Conservation (phyloP, 2,329 filamentous ascomycete genomes). For the Fusarium musae region DNA sequence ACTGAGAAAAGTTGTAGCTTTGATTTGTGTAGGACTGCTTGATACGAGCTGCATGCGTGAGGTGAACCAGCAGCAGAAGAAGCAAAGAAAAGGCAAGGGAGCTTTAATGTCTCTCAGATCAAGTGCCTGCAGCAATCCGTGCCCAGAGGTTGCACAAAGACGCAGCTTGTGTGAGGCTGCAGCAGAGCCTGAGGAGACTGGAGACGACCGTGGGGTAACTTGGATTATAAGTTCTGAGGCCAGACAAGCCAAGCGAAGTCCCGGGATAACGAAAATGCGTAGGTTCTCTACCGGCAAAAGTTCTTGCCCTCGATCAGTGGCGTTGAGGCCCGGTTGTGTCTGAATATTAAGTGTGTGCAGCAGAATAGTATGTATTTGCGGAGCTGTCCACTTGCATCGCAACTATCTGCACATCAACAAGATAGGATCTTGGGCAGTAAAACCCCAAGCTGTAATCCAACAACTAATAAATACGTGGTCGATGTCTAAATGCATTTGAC, state of each 20-base stretch:
- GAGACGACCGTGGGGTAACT: slow-evolving; percentile 17
- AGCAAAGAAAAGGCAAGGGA: slow-evolving; percentile 13
- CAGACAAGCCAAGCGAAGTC: slow-evolving; percentile 21
- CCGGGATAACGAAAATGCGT: slow-evolving; percentile 29
- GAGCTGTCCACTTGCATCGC: slow-evolving; percentile 31
- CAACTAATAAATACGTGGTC: slow-evolving; percentile 4
- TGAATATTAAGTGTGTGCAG: slow-evolving; percentile 41
- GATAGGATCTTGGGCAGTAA: slow-evolving; percentile 1
- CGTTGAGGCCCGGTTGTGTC: slow-evolving; percentile 26
- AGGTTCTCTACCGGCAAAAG: neutral
- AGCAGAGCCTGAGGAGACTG: slow-evolving; percentile 24
- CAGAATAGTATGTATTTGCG: slow-evolving; percentile 25
- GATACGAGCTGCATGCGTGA: slow-evolving; percentile 38
- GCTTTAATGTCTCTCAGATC: slow-evolving; percentile 27
- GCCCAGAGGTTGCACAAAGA: slow-evolving; percentile 11
- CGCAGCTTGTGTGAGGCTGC: slow-evolving; percentile 26
- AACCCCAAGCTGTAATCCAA: slow-evolving; percentile 3
- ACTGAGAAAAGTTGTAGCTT: slow-evolving; percentile 4
- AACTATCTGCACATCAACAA: slow-evolving; percentile 23
- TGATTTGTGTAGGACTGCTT: slow-evolving; percentile 36
- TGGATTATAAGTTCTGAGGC: slow-evolving; percentile 33
- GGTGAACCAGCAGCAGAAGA: slow-evolving; percentile 10
- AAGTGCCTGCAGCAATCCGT: slow-evolving; percentile 26
- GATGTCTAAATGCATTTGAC: neutral
- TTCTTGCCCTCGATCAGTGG: slow-evolving; percentile 16